Evolutionary conservation across 176 grass and related monocot species (phyloP).

Genomic region (Oryza longistaminata): DNA sequence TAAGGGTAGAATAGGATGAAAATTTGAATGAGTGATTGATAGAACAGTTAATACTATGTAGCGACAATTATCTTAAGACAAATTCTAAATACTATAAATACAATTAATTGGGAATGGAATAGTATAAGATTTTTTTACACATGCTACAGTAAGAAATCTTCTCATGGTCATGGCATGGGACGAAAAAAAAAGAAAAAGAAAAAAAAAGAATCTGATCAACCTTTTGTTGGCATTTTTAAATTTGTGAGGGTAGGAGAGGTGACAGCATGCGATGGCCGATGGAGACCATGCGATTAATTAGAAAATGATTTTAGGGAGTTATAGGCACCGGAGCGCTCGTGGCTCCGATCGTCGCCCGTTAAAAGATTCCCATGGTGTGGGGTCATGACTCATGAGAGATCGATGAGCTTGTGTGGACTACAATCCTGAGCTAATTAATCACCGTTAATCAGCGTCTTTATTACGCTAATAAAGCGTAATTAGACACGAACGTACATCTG

Average conservation of each 20-base stretch:
- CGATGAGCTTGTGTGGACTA: conserved; percentile 9
- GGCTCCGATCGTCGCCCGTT: neutral
- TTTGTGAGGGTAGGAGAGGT: conserved; percentile 3
- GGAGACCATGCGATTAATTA: neutral
- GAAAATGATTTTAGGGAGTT: neutral
- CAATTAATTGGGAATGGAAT: too few relatives aligned
- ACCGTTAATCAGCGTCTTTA: too few relatives aligned
- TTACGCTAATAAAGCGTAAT: neutral
- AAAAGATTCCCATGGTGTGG: neutral
- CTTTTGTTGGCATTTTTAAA: neutral
- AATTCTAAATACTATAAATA: too few relatives aligned
- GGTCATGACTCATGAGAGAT: neutral
- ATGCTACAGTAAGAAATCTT: neutral
- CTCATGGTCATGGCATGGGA: too few relatives aligned
- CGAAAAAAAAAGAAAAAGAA: too few relatives aligned
- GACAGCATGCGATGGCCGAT: neutral
- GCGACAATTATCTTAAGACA: too few relatives aligned
- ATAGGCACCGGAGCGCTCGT: conserved; percentile 2
- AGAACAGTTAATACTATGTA: too few relatives aligned
- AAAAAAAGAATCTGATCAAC: conserved; percentile 25
- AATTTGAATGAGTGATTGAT: too few relatives aligned
- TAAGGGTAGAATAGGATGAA: too few relatives aligned
- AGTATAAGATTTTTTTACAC: neutral
- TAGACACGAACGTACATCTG: too few relatives aligned
- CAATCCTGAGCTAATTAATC: conserved; percentile 24